Evolutionary conservation across 1,284 basidiomycete species (phyloP).

Genomic region (Ceratobasidium theobromae): DNA sequence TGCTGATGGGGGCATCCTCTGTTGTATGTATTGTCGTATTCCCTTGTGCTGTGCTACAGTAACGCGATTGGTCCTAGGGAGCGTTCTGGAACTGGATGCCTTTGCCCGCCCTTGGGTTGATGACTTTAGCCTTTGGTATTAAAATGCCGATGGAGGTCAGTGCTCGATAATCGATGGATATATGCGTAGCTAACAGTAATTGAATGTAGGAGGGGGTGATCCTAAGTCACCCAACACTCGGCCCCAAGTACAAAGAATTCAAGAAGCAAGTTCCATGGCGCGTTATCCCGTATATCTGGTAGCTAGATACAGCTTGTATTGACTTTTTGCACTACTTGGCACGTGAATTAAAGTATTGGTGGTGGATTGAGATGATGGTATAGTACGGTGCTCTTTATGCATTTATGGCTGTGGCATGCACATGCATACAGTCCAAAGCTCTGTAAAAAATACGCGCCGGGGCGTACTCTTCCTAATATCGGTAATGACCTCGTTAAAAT

Average conservation of each 20-base stretch:
- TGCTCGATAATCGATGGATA: background rate
- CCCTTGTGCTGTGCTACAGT: background rate
- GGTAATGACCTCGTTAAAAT: no score
- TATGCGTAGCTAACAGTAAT: background rate
- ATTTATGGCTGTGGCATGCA: no score
- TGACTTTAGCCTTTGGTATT: background rate
- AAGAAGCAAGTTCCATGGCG: conserved; percentile 2
- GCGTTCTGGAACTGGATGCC: conserved; percentile 25
- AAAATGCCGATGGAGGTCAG: conserved; percentile 26
- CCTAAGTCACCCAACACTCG: background rate
- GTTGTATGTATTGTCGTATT: background rate
- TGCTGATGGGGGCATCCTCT: background rate
- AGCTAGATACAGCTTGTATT: background rate
- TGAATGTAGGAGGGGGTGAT: conserved; percentile 7
- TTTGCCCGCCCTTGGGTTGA: background rate
- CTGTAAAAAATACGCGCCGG: no score
- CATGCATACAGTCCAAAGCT: no score
- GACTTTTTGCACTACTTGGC: conserved; percentile 1
- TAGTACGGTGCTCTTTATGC: no score
- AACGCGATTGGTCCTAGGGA: background rate
- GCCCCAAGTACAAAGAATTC: background rate
- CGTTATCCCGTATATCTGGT: conserved; percentile 18
- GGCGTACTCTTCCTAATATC: no score
- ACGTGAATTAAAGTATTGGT: conserved; percentile 10
- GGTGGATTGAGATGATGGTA: no score